Evolutionary conservation across 768 basidiomycete genomes (phyloP), one percentile per base, ranked within the genome.

Genomic region (Chalciporus pseudorubinellus): DNA sequence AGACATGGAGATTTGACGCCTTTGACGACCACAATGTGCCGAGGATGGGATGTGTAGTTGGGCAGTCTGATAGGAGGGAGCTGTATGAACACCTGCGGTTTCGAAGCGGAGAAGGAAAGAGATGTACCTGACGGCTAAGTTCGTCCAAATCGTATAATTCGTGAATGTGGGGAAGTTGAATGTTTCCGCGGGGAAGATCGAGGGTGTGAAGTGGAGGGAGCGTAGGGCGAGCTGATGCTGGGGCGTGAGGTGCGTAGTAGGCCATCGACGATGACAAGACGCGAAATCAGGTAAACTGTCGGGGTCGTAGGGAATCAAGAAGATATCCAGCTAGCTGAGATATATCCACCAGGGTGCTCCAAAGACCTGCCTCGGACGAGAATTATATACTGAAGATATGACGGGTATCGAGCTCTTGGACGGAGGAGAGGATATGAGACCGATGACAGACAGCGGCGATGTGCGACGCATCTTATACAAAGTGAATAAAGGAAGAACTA

Each of bases 191-290:
- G 34, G 57, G 60, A 20, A 82, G 72, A 47, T 76, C 64, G 49
- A 82, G 77, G 10, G 78, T 67, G 50, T 71, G 77, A 11, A 84
- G 71, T 11, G 82, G 70, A 13, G 82, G 82, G 12, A 84, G 77
- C 1, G 74, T 78, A 20, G 80, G 80, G 28, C 79, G 79, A 39
- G 63, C 49, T 46, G 71, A 63, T 51, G 58, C 51, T 48, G 71
- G 62, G 50, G 33, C 5, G 50, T 48, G 59, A 52, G 58, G 46
- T 47, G 40, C 39, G 42, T 14, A 48, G 44, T 48, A 39, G 6
- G 43, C 46, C 59, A 65, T 62, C 19, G 34, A 16, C 18, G 33
- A 22, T 44, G 34, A 29, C 31, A 34, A 16, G 14, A 24, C n/a
- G 16, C 9, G 46, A 26, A 38, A 24, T 28, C 34, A 14, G 43